phyloP scores from a whole-genome alignment of 208 protist species.

The Acanthamoeba castellanii region DNA sequence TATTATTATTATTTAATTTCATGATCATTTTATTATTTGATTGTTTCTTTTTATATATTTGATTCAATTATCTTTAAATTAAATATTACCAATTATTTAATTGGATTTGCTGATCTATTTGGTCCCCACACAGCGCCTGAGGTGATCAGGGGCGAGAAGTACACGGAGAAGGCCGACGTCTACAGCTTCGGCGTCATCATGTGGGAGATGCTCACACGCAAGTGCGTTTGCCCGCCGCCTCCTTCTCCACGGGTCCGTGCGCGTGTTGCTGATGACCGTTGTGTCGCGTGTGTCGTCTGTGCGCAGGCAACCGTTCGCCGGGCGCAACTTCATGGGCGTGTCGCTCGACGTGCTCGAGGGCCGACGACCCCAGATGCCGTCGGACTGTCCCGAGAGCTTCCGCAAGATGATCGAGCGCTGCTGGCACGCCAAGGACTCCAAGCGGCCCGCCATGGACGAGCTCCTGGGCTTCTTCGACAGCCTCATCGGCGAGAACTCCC shows the following conservation, averaged over 20 bases:
- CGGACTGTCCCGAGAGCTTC: neutral
- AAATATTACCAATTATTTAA: too few relatives aligned
- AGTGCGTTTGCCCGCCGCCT: neutral
- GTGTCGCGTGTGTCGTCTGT: too few relatives aligned
- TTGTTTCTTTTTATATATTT: too few relatives aligned
- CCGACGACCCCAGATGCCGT: neutral
- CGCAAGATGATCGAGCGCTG: constrained; percentile 34
- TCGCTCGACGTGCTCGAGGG: constrained; percentile 54
- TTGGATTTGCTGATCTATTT: too few relatives aligned
- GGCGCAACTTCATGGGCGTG: constrained; percentile 69
- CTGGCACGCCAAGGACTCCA: constrained; percentile 6
- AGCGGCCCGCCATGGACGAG: constrained; percentile 14
- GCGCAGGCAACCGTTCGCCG: constrained; percentile 57
- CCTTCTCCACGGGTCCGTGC: too few relatives aligned
- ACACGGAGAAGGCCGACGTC: constrained; percentile 44
- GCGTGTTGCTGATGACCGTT: too few relatives aligned
- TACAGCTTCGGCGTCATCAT: constrained; percentile 65
- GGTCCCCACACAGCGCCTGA: too few relatives aligned
- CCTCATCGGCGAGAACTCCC: neutral
- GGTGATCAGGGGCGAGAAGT: constrained; percentile 19
- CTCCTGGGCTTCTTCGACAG: constrained; percentile 8
- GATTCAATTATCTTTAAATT: too few relatives aligned
- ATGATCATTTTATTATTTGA: too few relatives aligned
- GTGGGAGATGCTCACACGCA: constrained; percentile 56
- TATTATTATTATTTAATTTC: neutral